Base-by-base conservation (phyloP, 2,329 filamentous ascomycete genomes). In the Berkeleyomyces rouxiae region DNA sequence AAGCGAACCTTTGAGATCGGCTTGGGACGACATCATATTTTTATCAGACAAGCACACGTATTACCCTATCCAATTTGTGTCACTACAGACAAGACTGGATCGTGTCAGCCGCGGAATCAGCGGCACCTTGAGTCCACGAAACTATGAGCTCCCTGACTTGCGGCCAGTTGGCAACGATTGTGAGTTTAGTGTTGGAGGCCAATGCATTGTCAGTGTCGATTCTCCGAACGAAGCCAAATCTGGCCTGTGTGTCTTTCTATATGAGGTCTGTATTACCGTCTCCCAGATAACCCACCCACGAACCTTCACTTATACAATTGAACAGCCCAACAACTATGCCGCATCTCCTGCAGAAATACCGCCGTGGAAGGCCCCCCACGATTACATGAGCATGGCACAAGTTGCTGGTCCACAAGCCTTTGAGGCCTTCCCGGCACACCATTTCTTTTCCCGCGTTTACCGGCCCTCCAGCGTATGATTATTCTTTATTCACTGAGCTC, bases 401-500 rank as follows among this genome's bases (percentile, higher is more conserved):
- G 72, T 72, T 33, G 69, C 73, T 16, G 79, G 79, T 0, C 77
- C 81, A 0, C 70, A 71, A 2, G 69, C 71, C 49, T 82, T 81
- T 65, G 72, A 72, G 44, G 70, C 70, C 0, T 83, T 83, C 61
- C 81, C 81, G 1, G 73, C 77, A 9, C 81, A 83, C 64, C 80
- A 83, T 67, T 82, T 80, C 68, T 83, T 82, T 63, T 75, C 76
- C 33, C 75, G 79, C 9, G 74, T 82, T 4, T 82, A 79, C 66
- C 76, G 81, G 33, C 79, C 77, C 11, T 75, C 72, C 58, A 77
- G 77, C 55, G 80, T 82, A 72, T 72, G 79, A 73, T 6, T 47
- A 16, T 57, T 39, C 44, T 61, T 40, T 16, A 40, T 11, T 31
- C 11, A 11, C 13, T 3, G n/a, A 23, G 3, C 33, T 23, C n/a